Evolutionary conservation across 2,329 filamentous ascomycete species (phyloP).

Genomic region (Polychaeton citri): DNA sequence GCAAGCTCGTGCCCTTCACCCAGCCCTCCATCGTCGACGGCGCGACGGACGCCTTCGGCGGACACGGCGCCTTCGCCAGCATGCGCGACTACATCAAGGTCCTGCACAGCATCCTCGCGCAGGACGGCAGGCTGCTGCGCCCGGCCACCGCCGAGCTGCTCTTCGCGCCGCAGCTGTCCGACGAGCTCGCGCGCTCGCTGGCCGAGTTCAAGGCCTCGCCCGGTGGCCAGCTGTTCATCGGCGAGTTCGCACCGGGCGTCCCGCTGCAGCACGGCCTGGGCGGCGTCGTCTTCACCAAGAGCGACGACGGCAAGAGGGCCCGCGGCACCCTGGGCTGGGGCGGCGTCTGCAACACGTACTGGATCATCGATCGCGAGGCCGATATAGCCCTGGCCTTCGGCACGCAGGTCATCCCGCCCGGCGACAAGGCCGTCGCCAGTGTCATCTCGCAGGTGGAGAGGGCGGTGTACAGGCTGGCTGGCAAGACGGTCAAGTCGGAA

Average conservation of each 20-base stretch:
- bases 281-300: constrained; percentile 28
- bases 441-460: constrained; percentile 26
- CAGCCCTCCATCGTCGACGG: constrained; percentile 11
- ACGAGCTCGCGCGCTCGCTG: constrained; percentile 11
- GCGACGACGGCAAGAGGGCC: constrained; percentile 24
- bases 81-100: constrained; percentile 32
- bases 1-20: constrained; percentile 7
- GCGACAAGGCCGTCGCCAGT: constrained; percentile 23
- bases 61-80: constrained; percentile 18
- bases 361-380: constrained; percentile 28
- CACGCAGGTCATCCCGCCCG: constrained; percentile 30
- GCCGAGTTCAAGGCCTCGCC: constrained; percentile 17
- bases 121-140: constrained; percentile 37
- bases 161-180: constrained; percentile 34
- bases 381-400: constrained; percentile 31
- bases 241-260: constrained; percentile 17
- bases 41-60: constrained; percentile 20
- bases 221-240: constrained; percentile 20
- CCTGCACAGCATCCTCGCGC: constrained; percentile 32
- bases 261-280: constrained; percentile 28
- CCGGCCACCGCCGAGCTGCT: constrained; percentile 27
- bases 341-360: constrained; percentile 34
- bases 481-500: too few relatives aligned
- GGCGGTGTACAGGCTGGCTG: constrained; percentile 25
- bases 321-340: constrained; percentile 31